Evolutionary conservation across 306 rosid genomes (phyloP), one percentile per base, ranked within the genome.

Genomic region (Rubus idaeus): DNA sequence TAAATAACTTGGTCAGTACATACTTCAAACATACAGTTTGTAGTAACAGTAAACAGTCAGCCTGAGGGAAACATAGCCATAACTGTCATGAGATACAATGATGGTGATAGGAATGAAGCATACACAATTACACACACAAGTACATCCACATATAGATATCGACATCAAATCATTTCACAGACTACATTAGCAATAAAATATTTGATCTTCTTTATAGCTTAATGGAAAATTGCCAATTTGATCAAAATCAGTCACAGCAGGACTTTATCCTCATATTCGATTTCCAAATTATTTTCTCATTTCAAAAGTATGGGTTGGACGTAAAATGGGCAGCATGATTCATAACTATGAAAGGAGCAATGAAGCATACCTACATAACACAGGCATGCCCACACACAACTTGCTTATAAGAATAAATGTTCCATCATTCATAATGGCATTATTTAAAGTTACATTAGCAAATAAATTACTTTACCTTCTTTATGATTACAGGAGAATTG

Each of bases 151-250:
- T 10, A 42, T 67, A 18, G 2, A 55, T 9, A 68, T 35, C 12
- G 30, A 65, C 20, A 52, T 40, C 63, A 61, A 20, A 26, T 26
- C 65, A 51, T 18, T 6, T 49, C 26, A 26, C 14, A 14, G 30
- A 49, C 68, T 4, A 80, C 52, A 47, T 56, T 7, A 13, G 55
- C 9, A 37, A 18, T 35, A 56, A 39, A 58, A 20, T 30, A 76
- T 66, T 86, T 83, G 35, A 93, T 96, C 92, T 83, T 91, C 73
- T 85, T 30, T 58, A 94, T 88, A 75, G 87, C 87, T 75, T 14
- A 90, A 97, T 60, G 96, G 93, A 80, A 93, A 93, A 85, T 91
- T 91, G 75, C 96, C 96, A 50, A 94, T 94, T 52, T 93, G 97
- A 83, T 94, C 94, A 78, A 89, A 83, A 75, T 87, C 68, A 70